Base-by-base conservation (phyloP, 2,329 filamentous ascomycete genomes). In the Colletotrichum sp. region DNA sequence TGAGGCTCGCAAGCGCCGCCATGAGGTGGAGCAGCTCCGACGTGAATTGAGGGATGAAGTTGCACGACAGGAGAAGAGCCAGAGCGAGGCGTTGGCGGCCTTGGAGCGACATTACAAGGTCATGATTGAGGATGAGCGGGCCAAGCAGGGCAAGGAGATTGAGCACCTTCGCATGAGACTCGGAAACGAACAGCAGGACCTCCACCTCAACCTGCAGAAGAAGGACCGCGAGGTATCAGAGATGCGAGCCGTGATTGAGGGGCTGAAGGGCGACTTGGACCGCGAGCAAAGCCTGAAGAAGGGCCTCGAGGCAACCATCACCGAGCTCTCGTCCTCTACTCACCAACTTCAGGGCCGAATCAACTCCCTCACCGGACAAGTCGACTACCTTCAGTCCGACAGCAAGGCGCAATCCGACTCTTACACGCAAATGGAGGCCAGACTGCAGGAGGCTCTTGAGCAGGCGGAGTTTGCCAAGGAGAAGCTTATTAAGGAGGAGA, bases 401-500 rank as follows among this genome's bases (percentile, higher is more conserved):
- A 96, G 92, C 83, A 95, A 98, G 84, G 94, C 95, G 16, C 96
- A 98, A 80, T 97, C 96, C 1, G 92, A 96, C 80, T 93, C 95
- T 13, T 98, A 96, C 84, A 92, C 95, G 55, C 92, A 92, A 72
- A 95, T 98, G 87, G 94, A 98, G 81, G 89, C 93, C 59, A 90
- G 93, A 68, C 92, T 98, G 81, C 94, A 95, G 81, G 94, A 97
- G 63, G 96, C 96, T 1, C 85, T 95, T 28, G 90, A 90, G 16
- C 87, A 90, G 24, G 95, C 94, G 1, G 92, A 94, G 34, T 89
- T 91, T 44, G 93, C 95, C 1, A 92, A 94, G 72, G 92, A 95
- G 78, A 98, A 97, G 82, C 89, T 99, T 32, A 93, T 97, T 78
- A 95, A 94, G 81, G 97, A 99, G 82, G 97, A 99, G 85, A 97